These are phyloP conservation scores for Backusella psychrophila DNA, from an alignment of 192 early-diverging fungal genomes.

Conservation along the genomic window DNA sequence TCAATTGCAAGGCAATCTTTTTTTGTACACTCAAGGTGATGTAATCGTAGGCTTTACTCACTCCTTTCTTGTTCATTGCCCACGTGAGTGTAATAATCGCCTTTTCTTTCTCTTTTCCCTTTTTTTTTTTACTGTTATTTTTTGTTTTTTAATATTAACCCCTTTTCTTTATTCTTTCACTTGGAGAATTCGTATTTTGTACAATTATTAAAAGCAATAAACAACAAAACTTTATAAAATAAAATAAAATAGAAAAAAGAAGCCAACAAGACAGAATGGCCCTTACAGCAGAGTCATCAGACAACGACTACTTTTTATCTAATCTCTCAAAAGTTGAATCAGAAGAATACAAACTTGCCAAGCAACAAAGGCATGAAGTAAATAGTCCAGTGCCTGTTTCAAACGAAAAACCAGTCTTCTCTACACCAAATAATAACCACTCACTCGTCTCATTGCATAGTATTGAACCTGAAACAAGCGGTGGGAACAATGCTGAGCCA, in stretches of 20 bases:
- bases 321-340: constrained; percentile 1
- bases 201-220: background rate
- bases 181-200: background rate
- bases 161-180: background rate
- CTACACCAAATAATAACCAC: background rate
- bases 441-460: background rate
- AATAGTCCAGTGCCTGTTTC: background rate
- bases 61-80: constrained; percentile 2
- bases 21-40: background rate
- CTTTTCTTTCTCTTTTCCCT: background rate
- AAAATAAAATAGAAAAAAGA: too few species aligned
- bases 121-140: background rate
- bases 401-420: constrained; percentile 4
- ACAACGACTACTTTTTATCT: background rate
- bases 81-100: background rate
- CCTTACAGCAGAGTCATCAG: background rate
- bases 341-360: background rate
- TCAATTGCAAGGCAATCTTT: background rate
- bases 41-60: background rate
- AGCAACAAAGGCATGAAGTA: background rate
- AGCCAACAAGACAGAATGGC: background rate
- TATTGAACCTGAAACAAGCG: background rate
- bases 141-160: background rate
- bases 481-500: background rate
- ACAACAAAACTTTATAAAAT: background rate